phyloP scores from a whole-genome alignment of 1,284 basidiomycete genomes.

The Microbotryomycetes sp. region DNA sequence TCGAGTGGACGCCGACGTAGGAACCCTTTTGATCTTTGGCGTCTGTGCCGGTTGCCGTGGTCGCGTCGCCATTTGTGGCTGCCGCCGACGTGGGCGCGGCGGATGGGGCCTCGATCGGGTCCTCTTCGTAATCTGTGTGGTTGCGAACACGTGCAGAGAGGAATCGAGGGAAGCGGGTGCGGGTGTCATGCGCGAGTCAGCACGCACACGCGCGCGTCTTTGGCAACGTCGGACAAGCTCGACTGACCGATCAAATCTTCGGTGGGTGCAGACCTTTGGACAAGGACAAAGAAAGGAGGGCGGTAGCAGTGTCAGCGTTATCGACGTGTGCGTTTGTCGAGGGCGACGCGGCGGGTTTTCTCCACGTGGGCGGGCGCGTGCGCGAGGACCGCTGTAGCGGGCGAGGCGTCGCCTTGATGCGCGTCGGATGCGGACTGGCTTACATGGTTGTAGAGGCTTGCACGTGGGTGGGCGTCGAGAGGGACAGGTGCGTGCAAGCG shows the following conservation, averaged over 20 bases:
- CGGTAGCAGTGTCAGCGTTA: too few species aligned
- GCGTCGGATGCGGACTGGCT: neutral
- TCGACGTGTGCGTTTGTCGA: neutral
- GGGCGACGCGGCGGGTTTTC: neutral
- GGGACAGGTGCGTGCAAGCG: too few species aligned
- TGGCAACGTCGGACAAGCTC: neutral
- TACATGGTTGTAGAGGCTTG: too few species aligned
- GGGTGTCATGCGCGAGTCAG: neutral
- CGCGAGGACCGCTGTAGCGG: neutral
- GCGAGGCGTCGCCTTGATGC: neutral
- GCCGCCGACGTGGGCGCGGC: conserved; percentile 48
- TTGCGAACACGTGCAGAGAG: neutral
- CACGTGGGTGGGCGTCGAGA: neutral
- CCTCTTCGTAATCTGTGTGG: conserved; percentile 53
- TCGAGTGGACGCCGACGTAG: conserved; percentile 91
- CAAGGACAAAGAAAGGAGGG: too few species aligned
- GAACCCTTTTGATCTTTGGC: conserved; percentile 85
- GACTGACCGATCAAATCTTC: conserved; percentile 28
- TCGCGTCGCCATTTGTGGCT: conserved; percentile 45
- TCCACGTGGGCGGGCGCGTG: neutral
- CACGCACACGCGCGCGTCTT: too few species aligned
- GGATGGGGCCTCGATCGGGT: conserved; percentile 52
- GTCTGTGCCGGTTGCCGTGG: conserved; percentile 51
- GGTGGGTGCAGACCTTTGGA: conserved; percentile 4
- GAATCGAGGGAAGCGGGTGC: neutral